Evolutionary conservation across 2,329 filamentous ascomycete species (phyloP).

Genomic region (Fusarium denticulatum): DNA sequence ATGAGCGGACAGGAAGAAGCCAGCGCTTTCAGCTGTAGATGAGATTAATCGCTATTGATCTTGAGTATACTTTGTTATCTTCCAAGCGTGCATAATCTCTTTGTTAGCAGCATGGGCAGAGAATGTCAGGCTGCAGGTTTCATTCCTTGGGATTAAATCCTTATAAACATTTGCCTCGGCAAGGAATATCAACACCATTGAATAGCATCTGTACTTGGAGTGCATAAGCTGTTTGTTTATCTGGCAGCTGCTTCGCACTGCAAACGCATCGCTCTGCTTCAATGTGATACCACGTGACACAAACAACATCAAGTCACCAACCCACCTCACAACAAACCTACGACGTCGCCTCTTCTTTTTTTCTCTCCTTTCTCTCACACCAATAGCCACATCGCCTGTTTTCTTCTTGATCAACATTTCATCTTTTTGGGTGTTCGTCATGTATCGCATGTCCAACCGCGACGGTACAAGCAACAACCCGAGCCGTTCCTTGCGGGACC

Average conservation of each 20-base stretch:
- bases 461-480: background rate
- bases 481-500: rapidly evolving
- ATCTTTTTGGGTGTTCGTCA: too few species aligned
- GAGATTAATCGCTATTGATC: rapidly evolving
- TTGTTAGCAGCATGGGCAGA: too few species aligned
- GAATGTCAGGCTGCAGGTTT: too few species aligned
- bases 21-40: background rate
- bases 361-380: background rate
- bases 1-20: background rate
- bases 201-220: rapidly evolving
- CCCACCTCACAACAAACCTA: background rate
- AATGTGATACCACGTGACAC: background rate
- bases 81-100: background rate
- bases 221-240: rapidly evolving
- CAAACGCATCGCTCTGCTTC: background rate
- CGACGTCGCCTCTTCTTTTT: background rate
- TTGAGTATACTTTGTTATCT: background rate
- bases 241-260: background rate
- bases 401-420: rapidly evolving
- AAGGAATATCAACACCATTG: background rate
- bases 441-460: background rate
- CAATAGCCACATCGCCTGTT: background rate
- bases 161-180: background rate
- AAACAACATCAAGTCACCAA: background rate
- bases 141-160: too few species aligned